These are phyloP conservation scores for Prillingera fragicola DNA, from an alignment of 1,284 basidiomycete species.

Conservation along the genomic window DNA sequence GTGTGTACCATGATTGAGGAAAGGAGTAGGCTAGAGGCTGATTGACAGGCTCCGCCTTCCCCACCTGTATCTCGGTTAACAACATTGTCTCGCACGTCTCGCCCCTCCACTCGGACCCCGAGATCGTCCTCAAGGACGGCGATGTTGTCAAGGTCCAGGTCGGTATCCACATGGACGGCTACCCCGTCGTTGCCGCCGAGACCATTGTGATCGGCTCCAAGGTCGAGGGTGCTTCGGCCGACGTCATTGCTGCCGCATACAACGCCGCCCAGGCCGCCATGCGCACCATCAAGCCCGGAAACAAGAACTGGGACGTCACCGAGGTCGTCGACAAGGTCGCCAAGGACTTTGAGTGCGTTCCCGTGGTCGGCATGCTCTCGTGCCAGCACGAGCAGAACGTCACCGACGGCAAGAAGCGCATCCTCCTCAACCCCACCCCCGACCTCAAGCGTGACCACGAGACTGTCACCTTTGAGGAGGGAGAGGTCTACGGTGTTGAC, in stretches of 20 bases:
- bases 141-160: conserved; percentile 95
- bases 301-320: conserved; percentile 92
- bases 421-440: conserved; percentile 83
- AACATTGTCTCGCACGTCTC: conserved; percentile 56
- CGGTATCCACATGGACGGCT: conserved; percentile 92
- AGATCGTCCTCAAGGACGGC: conserved; percentile 74
- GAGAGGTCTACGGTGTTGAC: conserved; percentile 94
- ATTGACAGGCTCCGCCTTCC: conserved; percentile 79
- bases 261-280: conserved; percentile 84
- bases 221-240: conserved; percentile 75
- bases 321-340: conserved; percentile 74
- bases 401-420: conserved; percentile 93
- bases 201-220: conserved; percentile 80
- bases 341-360: conserved; percentile 71
- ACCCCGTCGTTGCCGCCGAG: conserved; percentile 63
- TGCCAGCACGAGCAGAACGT: conserved; percentile 75
- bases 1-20: conserved; percentile 52
- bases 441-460: conserved; percentile 80
- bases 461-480: conserved; percentile 76
- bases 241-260: conserved; percentile 89
- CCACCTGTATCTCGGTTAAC: conserved; percentile 89
- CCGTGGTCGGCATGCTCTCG: conserved; percentile 70
- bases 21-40: too few relatives aligned
- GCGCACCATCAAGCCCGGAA: conserved; percentile 78
- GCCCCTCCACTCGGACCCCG: conserved; percentile 54